A percentile compares a stretch with the other conserved stretches of the same genome.
Conservation (phyloP, 495 filamentous ascomycete species). For the Bombardia bombarda region DNA sequence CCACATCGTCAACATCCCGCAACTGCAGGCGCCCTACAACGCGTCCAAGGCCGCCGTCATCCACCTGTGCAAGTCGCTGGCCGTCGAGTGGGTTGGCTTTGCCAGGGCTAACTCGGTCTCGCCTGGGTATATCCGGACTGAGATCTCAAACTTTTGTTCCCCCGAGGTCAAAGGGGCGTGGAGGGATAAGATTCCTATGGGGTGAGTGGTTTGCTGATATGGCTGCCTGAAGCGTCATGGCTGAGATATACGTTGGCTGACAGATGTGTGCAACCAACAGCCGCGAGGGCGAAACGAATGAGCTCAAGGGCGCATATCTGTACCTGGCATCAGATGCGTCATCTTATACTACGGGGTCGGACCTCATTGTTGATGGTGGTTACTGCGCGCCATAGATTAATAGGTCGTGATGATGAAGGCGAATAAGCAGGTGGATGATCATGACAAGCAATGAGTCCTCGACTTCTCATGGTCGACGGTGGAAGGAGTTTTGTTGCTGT, state of each 20-base stretch:
- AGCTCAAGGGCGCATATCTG: constrained; percentile 85
- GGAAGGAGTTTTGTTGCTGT: no score
- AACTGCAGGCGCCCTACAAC: constrained; percentile 81
- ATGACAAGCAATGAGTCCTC: no score
- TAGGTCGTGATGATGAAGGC: no score
- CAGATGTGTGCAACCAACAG: no score
- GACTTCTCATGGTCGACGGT: no score
- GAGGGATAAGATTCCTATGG: constrained; percentile 79
- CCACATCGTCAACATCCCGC: constrained; percentile 82
- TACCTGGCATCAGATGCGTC: constrained; percentile 79
- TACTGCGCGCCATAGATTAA: constrained; percentile 41
- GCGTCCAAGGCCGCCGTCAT: constrained; percentile 79
- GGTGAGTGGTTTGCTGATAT: constrained; percentile 36
- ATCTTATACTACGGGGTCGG: constrained; percentile 75
- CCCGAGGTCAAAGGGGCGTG: constrained; percentile 65
- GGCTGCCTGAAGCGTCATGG: no score
- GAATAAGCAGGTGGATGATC: no score
- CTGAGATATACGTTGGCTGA: no score
- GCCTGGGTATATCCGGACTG: constrained; percentile 82
- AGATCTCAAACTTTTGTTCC: constrained; percentile 68
- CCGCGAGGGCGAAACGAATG: constrained; percentile 62
- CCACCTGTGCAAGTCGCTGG: constrained; percentile 76
- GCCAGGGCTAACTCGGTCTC: constrained; percentile 77
- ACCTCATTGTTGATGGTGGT: constrained; percentile 69
- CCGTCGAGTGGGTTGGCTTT: constrained; percentile 81